Conservation (phyloP, 495 filamentous ascomycete species). For the Cercophora newfieldiana region DNA sequence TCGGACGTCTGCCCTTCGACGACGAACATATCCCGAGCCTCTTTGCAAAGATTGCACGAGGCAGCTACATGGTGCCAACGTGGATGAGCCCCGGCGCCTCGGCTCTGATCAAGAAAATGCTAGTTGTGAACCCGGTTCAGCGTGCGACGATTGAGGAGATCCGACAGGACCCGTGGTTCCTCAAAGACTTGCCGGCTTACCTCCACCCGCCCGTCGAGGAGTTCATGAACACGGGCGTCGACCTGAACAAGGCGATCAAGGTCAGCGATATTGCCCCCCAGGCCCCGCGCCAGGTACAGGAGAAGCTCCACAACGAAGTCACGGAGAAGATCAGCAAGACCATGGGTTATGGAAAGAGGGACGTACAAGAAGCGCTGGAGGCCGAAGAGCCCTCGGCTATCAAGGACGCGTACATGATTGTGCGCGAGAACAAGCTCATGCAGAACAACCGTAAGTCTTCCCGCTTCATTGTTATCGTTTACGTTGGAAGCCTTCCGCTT, state of each 20-base stretch:
- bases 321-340: constrained; percentile 94
- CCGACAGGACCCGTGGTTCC: constrained; percentile 92
- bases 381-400: constrained; percentile 94
- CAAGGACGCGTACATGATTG: constrained; percentile 98
- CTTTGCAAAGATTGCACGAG: constrained; percentile 50
- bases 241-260: constrained; percentile 85
- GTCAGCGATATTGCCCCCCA: constrained; percentile 73
- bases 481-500: background rate
- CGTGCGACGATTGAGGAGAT: constrained; percentile 93
- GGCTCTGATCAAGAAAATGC: constrained; percentile 84
- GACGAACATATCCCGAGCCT: constrained; percentile 73
- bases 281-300: constrained; percentile 73
- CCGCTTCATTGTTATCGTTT: background rate
- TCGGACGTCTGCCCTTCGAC: constrained; percentile 91
- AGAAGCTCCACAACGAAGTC: constrained; percentile 87
- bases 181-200: constrained; percentile 79
- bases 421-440: constrained; percentile 97
- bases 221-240: constrained; percentile 88
- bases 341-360: constrained; percentile 94
- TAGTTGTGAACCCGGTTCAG: constrained; percentile 91
- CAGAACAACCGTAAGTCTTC: constrained; percentile 77
- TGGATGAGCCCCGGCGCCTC: constrained; percentile 88
- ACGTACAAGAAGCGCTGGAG: constrained; percentile 90
- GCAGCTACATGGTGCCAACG: constrained; percentile 81
- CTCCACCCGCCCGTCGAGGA: constrained; percentile 88